Percentiles rank a stretch among this genome's conserved stretches.
Evolutionary conservation across 805 yeast genomes (phyloP).

Genomic region (Maudiozyma saulgeensis): DNA sequence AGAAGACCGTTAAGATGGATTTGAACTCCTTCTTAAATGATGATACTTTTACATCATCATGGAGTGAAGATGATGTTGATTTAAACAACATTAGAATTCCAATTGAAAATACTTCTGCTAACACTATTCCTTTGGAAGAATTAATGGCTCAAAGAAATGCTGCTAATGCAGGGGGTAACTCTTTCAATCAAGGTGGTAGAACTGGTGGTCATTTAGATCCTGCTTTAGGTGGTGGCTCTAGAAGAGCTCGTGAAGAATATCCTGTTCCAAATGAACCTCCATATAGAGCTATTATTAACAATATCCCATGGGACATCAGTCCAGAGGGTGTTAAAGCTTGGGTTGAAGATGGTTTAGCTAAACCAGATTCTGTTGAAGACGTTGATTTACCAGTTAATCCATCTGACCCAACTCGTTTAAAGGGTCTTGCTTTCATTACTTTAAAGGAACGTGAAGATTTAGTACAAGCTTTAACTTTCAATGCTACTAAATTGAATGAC

Average conservation of each 20-base stretch:
- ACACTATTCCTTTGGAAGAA: constrained; percentile 24
- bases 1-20: constrained; percentile 70
- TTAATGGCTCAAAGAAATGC: constrained; percentile 7
- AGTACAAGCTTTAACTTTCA: constrained; percentile 59
- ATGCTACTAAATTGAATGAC: constrained; percentile 61
- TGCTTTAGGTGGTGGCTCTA: constrained; percentile 30
- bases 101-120: constrained; percentile 24
- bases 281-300: constrained; percentile 77
- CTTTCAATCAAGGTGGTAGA: constrained; percentile 10
- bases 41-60: constrained; percentile 59
- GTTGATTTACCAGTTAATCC: constrained; percentile 66
- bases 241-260: constrained; percentile 49
- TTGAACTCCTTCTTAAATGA: constrained; percentile 76
- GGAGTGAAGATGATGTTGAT: constrained; percentile 84
- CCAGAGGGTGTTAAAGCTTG: constrained; percentile 57
- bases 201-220: constrained; percentile 30
- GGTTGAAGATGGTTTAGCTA: constrained; percentile 44
- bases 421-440: constrained; percentile 84
- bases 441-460: constrained; percentile 70
- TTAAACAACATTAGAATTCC: constrained; percentile 52
- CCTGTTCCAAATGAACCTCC: constrained; percentile 92
- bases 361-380: constrained; percentile 48
- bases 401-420: constrained; percentile 53
- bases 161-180: constrained; percentile 8
- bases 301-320: constrained; percentile 71